phyloP scores from a whole-genome alignment of 2,329 filamentous ascomycete species.

The Trichoderma endophyticum region DNA sequence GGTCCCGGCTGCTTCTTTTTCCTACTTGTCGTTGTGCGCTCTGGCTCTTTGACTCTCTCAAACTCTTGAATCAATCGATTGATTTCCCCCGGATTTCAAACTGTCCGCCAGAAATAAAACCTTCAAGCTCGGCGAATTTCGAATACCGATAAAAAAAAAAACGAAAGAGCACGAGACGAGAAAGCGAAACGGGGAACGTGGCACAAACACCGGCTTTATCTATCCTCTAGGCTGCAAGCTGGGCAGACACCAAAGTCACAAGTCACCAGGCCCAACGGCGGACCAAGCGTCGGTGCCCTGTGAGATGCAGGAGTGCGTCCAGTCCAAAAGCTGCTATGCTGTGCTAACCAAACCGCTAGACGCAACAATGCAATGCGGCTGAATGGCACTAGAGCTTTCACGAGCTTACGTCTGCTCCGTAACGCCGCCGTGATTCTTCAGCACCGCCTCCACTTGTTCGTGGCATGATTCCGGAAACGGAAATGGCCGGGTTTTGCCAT shows the following conservation, averaged over 20 bases:
- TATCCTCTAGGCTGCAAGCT: background rate
- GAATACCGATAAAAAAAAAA: background rate
- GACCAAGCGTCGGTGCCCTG: conserved; percentile 3
- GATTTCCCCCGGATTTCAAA: background rate
- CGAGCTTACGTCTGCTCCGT: background rate
- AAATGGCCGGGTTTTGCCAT: conserved; percentile 1
- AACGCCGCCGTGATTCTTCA: background rate
- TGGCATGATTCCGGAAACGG: conserved; percentile 11
- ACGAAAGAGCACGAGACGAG: background rate
- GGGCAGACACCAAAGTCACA: background rate
- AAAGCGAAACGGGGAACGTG: background rate
- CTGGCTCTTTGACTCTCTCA: background rate
- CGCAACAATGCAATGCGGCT: background rate
- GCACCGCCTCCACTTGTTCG: conserved; percentile 8
- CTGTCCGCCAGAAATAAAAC: too few species aligned
- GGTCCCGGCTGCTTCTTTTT: background rate
- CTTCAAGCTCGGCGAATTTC: background rate
- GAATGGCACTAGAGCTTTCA: background rate
- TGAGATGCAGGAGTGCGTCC: conserved; percentile 5
- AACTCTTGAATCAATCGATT: background rate
- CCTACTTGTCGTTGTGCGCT: background rate
- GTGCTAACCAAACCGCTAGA: background rate
- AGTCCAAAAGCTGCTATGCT: background rate
- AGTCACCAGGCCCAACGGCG: background rate
- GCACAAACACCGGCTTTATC: background rate